Evolutionary conservation across 495 filamentous ascomycete genomes (phyloP), one percentile per base, ranked within the genome.

Genomic region (Lepraria neglecta): DNA sequence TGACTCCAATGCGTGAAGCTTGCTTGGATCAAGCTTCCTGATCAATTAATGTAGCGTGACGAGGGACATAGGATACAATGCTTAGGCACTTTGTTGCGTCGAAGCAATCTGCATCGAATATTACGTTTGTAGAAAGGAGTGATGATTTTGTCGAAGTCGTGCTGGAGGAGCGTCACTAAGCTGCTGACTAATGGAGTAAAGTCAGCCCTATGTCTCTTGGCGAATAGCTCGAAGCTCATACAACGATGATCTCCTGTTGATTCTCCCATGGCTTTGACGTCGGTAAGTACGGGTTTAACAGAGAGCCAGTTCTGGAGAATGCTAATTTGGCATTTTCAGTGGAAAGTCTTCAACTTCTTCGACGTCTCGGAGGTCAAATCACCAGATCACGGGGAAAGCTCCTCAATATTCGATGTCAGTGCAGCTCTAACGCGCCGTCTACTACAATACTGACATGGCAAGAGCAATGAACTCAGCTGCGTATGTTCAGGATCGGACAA

Each of bases 321-420:
- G 43, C 60, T 61, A 12, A 64, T 17, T 14, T 14, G 9, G 6
- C 12, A 6, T 3, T 27, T 6, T 48, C 70, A 98, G 92, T 97
- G 95, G 94, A 95, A 96, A 89, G 84, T 89, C 57, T 97, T 98
- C 79, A 91, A 94, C 82, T 97, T 98, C 85, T 96, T 98, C 80
- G 91, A 96, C 73, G 90, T 95, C 71, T 83, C 85, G 63, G 85
- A 87, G 67, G 85, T 97, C 73, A 87, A 87, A 72, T 80, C 89
- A 61, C 78, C 87, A 57, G 88, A 91, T 72, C 87, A 88, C 66
- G 63, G 65, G n/a, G 80, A 82, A 60, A 83, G 78, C 73, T 77
- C 84, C 55, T 76, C 79, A 35, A 70, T 80, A 44, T 82, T 88
- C 68, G 78, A 83, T 71, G 87, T 88, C 72, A 67, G 76, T 59